Conservation (phyloP, 768 basidiomycete species). For the Megacollybia marginata region DNA sequence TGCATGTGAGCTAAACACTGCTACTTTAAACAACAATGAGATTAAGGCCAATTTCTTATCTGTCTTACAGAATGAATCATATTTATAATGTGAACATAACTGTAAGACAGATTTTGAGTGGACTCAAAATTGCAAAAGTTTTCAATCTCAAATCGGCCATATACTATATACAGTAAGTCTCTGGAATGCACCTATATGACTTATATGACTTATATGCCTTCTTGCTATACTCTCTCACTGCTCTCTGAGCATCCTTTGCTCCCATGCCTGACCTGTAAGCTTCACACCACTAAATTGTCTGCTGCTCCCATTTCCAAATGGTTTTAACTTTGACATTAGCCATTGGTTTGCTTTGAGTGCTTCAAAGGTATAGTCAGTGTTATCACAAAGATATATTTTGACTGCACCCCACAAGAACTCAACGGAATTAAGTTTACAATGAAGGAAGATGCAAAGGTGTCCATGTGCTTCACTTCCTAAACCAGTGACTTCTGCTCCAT, state of each 20-base stretch:
- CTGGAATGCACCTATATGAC: not conserved
- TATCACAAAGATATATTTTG: constrained; percentile 14
- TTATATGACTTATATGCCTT: not conserved
- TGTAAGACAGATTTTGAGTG: constrained; percentile 2
- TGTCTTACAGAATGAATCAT: too few relatives aligned
- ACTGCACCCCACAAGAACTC: too few relatives aligned
- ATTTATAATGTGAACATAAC: too few relatives aligned
- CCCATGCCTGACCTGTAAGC: constrained; percentile 10
- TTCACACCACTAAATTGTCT: constrained; percentile 4
- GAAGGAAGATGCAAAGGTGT: constrained; percentile 8
- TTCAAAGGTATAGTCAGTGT: constrained; percentile 17
- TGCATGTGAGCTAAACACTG: not conserved
- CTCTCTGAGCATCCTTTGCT: too few relatives aligned
- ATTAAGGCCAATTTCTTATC: too few relatives aligned
- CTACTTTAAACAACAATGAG: too few relatives aligned
- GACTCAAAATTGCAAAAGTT: not conserved
- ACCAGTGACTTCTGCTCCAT: constrained; percentile 13
- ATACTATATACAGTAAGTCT: not conserved
- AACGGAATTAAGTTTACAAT: constrained; percentile 24
- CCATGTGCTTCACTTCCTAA: constrained; percentile 7
- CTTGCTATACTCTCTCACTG: constrained; percentile 9
- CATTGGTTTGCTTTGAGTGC: constrained; percentile 10
- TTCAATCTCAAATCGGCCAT: not conserved
- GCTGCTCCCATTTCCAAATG: constrained; percentile 14
- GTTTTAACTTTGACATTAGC: constrained; percentile 7